Evolutionary conservation across 495 filamentous ascomycete genomes (phyloP), one percentile per base, ranked within the genome.

Genomic region (Tuber microsphaerosporum): DNA sequence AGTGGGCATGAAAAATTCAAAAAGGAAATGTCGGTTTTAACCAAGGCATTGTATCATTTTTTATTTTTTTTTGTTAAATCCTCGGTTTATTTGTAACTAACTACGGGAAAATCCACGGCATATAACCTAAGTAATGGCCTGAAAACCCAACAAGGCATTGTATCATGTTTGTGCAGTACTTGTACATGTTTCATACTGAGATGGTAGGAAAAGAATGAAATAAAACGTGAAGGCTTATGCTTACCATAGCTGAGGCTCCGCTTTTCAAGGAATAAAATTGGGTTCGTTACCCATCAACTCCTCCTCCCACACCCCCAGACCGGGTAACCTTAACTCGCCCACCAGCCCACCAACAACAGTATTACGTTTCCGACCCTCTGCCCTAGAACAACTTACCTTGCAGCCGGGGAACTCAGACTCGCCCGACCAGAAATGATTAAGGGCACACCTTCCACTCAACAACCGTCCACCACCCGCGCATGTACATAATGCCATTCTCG

Each of bases 351-450:
- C 26, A 34, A 61, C 26, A 65, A 65, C 56, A 5, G 56, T 34
- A 65, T 65, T 65, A 65, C 26, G 56, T 65, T 65, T 65, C 56
- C 56, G 56, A 65, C 56, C 56, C 56, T 65, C 26, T 65, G 56
- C 56, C 56, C 56, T 65, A 65, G 56, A 65, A 31, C 56, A 65
- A 65, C 56, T 65, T 65, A 65, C 56, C 56, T 65, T 65, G 56
- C 56, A 65, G 56, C 56, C 56, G 56, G 56, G 56, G 26, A 65
- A 65, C 56, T 65, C 56, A 65, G 31, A 65, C 56, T 65, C 31
- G 56, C 56, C 56, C 56, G 56, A 65, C 56, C 56, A 65, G 56
- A 65, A 65, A 65, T 65, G 56, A 65, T 65, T 34, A 65, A 65
- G 56, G 56, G 56, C 56, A 31, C 56, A 65, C 56, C 56, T 65